Base-by-base conservation (phyloP, 2,329 filamentous ascomycete species). In the Monilinia laxa region DNA sequence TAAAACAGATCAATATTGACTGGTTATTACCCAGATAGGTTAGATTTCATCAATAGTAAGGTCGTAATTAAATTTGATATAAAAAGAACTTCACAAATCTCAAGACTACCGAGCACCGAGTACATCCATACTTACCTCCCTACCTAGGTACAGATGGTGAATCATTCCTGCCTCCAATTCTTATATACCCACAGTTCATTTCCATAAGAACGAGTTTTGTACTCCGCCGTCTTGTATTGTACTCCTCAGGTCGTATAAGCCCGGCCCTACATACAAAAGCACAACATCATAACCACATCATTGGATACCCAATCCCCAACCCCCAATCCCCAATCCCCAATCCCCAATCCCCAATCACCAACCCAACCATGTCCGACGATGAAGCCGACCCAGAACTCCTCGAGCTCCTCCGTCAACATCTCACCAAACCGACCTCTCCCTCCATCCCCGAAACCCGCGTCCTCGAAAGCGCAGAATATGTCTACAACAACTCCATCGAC, bases 401-500 rank as follows among this genome's bases (percentile, higher is more conserved):
- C 25, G 92, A 89, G 72, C 88, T 97, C 25, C 85, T 98, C 18
- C 89, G 93, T 64, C 87, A 95, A 77, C 91, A 93, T 70, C 83
- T 96, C 55, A 79, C 90, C 64, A 85, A 87, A 64, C 79, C 82
- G 25, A 78, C 80, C 35, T 78, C 83, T 57, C 79, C 84, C 25
- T 84, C 77, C 6, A 79, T 88, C 28, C 85, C 90, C 25, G 90
- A 94, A 73, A 96, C 91, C 7, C 90, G 89, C 62, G 93, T 98
- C 52, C 85, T 98, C 5, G 83, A 91, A 70, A 85, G 88, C 69
- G 93, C 93, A 55, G 88, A 96, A 78, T 91, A 90, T 79, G 89
- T 98, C 74, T 96, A 90, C 79, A 88, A 97, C 80, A 95, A 97
- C 79, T 87, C 92, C 70, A 93, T 97, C 76, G 95, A 99, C 76